Evolutionary conservation across 305 asterid genomes (phyloP).

Genomic region (Striga hermonthica): DNA sequence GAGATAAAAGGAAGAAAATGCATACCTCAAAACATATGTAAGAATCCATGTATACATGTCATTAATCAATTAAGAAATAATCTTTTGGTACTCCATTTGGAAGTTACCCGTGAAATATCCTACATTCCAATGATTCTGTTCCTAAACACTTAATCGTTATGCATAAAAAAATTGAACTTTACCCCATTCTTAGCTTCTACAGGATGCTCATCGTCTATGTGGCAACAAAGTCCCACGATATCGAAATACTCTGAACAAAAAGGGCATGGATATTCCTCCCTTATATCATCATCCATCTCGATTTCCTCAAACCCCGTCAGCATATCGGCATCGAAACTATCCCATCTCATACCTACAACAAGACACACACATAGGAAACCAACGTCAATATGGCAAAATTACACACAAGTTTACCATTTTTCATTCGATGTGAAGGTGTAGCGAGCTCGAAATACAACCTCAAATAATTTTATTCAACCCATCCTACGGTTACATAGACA

Average conservation of each 20-base stretch:
- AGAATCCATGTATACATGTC: conserved; percentile 11
- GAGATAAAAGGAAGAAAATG: conserved; percentile 6
- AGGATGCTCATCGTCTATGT: too few relatives aligned
- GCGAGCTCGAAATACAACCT: background rate
- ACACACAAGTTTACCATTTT: background rate
- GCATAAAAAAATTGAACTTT: too few relatives aligned
- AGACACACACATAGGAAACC: conserved; percentile 21
- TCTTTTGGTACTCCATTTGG: background rate
- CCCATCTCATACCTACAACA: conserved; percentile 59
- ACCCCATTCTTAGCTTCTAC: too few relatives aligned
- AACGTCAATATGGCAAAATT: conserved; percentile 4
- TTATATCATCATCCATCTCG: conserved; percentile 61
- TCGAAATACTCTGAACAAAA: too few relatives aligned
- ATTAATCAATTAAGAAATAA: background rate
- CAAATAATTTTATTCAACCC: conserved; percentile 2
- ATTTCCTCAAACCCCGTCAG: conserved; percentile 84
- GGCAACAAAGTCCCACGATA: too few relatives aligned
- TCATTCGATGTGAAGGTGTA: background rate
- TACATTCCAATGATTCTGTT: too few relatives aligned
- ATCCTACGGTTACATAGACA: too few relatives aligned
- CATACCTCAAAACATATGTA: conserved; percentile 3
- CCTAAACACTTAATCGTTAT: too few relatives aligned
- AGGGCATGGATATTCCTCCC: conserved; percentile 31
- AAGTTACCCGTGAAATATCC: background rate
- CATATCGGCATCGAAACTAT: conserved; percentile 67